Evolutionary conservation across 2,329 filamentous ascomycete species (phyloP), one percentile per base, ranked within the genome.

Genomic region (Scytalidium sp.): DNA sequence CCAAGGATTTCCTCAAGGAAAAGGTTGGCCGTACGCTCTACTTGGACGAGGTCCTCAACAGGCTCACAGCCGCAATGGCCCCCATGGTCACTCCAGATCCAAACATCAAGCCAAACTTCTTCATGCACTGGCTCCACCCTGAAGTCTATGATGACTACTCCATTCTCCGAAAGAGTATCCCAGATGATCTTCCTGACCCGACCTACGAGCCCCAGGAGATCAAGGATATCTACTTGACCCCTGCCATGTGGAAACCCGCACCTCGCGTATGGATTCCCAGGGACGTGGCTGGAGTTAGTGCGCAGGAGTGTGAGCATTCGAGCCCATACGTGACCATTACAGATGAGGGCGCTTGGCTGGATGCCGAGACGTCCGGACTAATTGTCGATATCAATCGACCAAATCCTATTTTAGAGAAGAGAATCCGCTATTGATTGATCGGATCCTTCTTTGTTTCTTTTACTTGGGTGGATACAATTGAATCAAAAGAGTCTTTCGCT

Each of bases 211-310:
- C 68, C 1, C 73, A 78, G 61, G 65, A 72, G 10, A 22, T 62
- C 10, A 56, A 51, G 32, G 71, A 80, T 49, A 82, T 81, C 1
- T 85, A 82, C 65, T 75, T 71, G 61, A 75, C 83, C 56, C 82
- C 82, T 0, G 80, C 67, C 59, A 83, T 79, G 73, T 78, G 65
- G 70, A 78, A 69, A 56, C 69, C 58, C 59, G 72, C 64, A 52
- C 80, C 69, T 53, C 83, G 73, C 79, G 77, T 77, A 52, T 85
- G 74, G 82, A 79, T 77, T 46, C 82, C 82, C n/a, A 73, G 72
- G 46, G 81, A 85, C 59, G 65, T 69, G 8, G 70, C 76, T 41
- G 82, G 82, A 9, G 70, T 85, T 27, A 78, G 73, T 55, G 65
- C 62, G 49, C 79, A 84, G 61, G 82, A 84, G 60, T 71, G 82